phyloP scores from a whole-genome alignment of 768 basidiomycete genomes.

The Kwoniella sp. region DNA sequence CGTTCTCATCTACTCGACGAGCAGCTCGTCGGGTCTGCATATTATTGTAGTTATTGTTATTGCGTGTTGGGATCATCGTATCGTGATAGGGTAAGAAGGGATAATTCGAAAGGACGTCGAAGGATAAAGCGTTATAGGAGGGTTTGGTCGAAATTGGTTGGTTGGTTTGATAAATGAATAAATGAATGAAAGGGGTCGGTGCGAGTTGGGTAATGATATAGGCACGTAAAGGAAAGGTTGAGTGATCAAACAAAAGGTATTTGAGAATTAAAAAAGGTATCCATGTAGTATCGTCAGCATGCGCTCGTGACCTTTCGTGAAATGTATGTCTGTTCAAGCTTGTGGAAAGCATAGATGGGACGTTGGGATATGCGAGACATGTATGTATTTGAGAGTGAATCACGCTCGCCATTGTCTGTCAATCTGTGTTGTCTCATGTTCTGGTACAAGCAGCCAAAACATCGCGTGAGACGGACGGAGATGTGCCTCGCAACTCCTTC shows the following conservation, averaged over 20 bases:
- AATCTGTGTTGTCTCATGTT: conserved; percentile 11
- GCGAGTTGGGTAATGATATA: background rate
- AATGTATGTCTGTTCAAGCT: no score
- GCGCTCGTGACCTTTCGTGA: background rate
- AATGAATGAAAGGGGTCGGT: background rate
- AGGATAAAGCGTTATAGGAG: no score
- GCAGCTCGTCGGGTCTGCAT: conserved; percentile 43
- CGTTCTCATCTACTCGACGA: conserved; percentile 46
- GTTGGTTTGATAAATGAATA: background rate
- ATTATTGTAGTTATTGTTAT: conserved; percentile 2
- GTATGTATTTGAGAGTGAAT: conserved; percentile 17
- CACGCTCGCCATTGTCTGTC: conserved; percentile 12
- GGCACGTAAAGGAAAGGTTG: conserved; percentile 3
- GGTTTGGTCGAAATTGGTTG: no score
- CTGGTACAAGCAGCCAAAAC: conserved; percentile 6
- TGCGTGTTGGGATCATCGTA: background rate
- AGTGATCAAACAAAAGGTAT: conserved; percentile 8
- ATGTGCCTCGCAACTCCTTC: background rate
- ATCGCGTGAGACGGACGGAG: conserved; percentile 24
- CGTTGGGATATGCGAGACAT: background rate
- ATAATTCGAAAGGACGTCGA: background rate
- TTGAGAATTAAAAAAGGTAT: background rate
- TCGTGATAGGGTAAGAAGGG: background rate
- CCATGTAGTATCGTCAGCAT: background rate
- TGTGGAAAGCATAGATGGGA: background rate